Evolutionary conservation across 148 eudicot species (phyloP).

Genomic region (Limonium bicolor): DNA sequence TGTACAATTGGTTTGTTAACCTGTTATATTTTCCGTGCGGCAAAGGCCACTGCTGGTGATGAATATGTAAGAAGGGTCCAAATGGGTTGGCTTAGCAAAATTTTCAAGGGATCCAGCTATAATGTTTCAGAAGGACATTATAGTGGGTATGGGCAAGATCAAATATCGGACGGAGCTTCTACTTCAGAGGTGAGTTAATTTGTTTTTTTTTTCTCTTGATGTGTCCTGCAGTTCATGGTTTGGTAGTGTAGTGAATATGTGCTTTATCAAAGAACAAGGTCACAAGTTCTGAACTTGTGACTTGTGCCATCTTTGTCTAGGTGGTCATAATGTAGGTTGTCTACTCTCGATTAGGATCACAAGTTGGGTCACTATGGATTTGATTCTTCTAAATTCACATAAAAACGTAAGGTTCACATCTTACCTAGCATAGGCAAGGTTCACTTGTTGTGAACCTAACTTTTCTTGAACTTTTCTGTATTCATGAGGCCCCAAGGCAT

Average conservation of each 20-base stretch:
- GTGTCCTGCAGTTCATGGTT: not conserved
- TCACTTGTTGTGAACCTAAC: no score
- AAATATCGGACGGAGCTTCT: constrained; percentile 34
- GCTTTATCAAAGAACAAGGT: not conserved
- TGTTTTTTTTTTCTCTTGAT: not conserved
- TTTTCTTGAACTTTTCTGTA: no score
- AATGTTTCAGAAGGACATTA: constrained; percentile 43
- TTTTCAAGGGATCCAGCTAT: constrained; percentile 67
- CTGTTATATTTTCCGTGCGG: not conserved
- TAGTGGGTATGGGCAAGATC: constrained; percentile 28
- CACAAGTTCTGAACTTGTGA: no score
- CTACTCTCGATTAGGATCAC: no score
- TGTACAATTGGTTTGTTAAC: not conserved
- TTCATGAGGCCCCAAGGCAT: no score
- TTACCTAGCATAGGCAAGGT: no score
- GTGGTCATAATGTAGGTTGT: no score
- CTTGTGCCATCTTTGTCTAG: no score
- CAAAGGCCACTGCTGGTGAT: not conserved
- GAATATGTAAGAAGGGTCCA: not conserved
- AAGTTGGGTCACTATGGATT: no score
- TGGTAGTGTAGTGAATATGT: not conserved
- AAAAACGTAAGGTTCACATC: no score
- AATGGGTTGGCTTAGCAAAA: constrained; percentile 85
- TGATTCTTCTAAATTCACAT: no score
- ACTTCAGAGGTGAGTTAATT: constrained; percentile 37